A percentile compares a stretch with the other conserved stretches of the same genome.
phyloP scores from a whole-genome alignment of 2,329 filamentous ascomycete species.

The Curvularia verruculosa region DNA sequence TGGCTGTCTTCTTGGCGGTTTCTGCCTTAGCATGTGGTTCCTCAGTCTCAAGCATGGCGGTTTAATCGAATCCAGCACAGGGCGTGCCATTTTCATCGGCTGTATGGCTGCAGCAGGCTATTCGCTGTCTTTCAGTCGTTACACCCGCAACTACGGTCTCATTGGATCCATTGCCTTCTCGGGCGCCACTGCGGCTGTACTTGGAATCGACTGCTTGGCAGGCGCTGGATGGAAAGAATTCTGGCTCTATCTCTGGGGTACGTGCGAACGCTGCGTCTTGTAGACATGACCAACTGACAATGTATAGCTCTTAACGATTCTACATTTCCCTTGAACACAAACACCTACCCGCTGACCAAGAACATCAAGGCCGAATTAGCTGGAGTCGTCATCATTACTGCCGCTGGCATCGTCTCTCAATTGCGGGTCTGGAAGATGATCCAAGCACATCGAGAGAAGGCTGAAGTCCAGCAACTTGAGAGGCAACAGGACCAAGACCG shows the following conservation, averaged over 20 bases:
- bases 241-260: conserved; percentile 89
- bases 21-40: conserved; percentile 89
- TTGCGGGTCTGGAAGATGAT: conserved; percentile 85
- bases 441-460: conserved; percentile 57
- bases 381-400: conserved; percentile 72
- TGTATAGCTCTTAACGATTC: conserved; percentile 68
- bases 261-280: conserved; percentile 30
- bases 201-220: conserved; percentile 91
- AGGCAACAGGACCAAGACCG: conserved; percentile 64
- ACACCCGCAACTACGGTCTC: conserved; percentile 77
- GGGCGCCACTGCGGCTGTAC: conserved; percentile 76
- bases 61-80: conserved; percentile 65
- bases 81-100: conserved; percentile 77
- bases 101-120: conserved; percentile 72
- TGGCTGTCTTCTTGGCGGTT: conserved; percentile 86
- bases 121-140: conserved; percentile 72
- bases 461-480: conserved; percentile 55
- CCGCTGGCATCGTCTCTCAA: conserved; percentile 82
- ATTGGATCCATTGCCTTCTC: conserved; percentile 79
- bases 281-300: conserved; percentile 21
- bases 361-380: conserved; percentile 87
- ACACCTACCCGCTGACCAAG: conserved; percentile 83
- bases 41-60: conserved; percentile 78
- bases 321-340: conserved; percentile 76
- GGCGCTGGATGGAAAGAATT: conserved; percentile 93